Percentiles rank a stretch among this genome's conserved stretches.
phyloP scores from a whole-genome alignment of 768 basidiomycete genomes.

The Mycena vulgaris region DNA sequence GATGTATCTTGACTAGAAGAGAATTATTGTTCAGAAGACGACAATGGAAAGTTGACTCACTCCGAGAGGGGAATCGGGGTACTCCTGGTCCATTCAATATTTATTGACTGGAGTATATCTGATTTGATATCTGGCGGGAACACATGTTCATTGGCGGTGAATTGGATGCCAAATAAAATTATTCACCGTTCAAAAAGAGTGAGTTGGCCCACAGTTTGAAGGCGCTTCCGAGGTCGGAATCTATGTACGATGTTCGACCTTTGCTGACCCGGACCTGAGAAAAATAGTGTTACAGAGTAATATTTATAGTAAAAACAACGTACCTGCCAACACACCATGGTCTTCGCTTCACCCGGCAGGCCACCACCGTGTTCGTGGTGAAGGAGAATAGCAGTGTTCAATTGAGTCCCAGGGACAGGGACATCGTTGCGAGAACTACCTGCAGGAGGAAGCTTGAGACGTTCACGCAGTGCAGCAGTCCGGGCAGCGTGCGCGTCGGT shows the following conservation, averaged over 20 bases:
- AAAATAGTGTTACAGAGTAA: neutral
- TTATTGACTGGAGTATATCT: neutral
- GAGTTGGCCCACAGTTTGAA: neutral
- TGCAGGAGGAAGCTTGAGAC: neutral
- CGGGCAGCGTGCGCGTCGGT: neutral
- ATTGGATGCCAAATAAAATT: too few species aligned
- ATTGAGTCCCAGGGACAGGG: neutral
- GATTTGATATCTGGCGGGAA: neutral
- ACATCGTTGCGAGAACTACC: neutral
- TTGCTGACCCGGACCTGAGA: neutral
- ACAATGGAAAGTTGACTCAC: too few species aligned
- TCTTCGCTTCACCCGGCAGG: conserved; percentile 7
- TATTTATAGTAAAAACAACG: neutral
- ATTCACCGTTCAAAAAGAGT: neutral
- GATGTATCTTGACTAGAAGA: neutral
- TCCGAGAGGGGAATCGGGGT: neutral
- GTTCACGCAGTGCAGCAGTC: neutral
- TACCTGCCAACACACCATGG: conserved; percentile 15
- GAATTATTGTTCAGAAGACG: neutral
- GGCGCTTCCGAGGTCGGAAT: neutral
- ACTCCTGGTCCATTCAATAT: neutral
- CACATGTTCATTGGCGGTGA: too few species aligned
- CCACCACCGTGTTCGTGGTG: conserved; percentile 4
- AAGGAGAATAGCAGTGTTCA: neutral
- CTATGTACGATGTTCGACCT: neutral